Base-by-base conservation (phyloP, 768 basidiomycete genomes). In the Pulveroboletus sp. region DNA sequence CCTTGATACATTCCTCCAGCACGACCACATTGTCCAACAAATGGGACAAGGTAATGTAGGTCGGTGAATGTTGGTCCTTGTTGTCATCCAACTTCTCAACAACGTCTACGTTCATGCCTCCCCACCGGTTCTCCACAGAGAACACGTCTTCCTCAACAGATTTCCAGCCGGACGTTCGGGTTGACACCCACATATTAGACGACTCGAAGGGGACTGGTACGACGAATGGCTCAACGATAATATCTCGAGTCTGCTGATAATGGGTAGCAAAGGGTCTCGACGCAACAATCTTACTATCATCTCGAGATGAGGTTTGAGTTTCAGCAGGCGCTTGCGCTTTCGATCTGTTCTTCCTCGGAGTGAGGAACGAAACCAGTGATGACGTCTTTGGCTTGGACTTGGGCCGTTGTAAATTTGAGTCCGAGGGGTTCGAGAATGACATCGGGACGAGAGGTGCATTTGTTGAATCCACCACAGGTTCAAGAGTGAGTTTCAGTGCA, bases 11-110 rank as follows among this genome's bases (percentile, higher is more conserved):
- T 68, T 97, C 95, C 68, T 97, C 95, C 53, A 98, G 64, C 34
- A 97, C 84, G 25, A 98, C 93, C 25, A 94, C 87, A 62, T 97
- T 97, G 64, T 97, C 95, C 65, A 97, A 71, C 47, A 97, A 65
- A 53, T 80, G 84, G 38, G 90, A 93, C 44, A 98, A 73, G 8
- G 88, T 91, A 23, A 94, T 77, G 17, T 66, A 74, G 14, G 68
- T 64, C 13, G 63, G 47, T 27, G 65, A 71, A 41, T 57, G 43
- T 68, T 66, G 68, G 9, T 70, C 63, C 14, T 61, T 23, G 55
- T 53, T 13, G 47, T 36, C 33, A 39, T 43, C 49, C 32, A 13
- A 34, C n/a, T 63, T 65, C 25, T 68, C 56, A 8, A 36, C 16
- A 27, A 39, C 31, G 24, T 57, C 29, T 33, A 50, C 62, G 46